Percentiles rank a stretch among this genome's conserved stretches.
phyloP scores from a whole-genome alignment of 2,329 filamentous ascomycete genomes.

The Exophiala aquamarina region DNA sequence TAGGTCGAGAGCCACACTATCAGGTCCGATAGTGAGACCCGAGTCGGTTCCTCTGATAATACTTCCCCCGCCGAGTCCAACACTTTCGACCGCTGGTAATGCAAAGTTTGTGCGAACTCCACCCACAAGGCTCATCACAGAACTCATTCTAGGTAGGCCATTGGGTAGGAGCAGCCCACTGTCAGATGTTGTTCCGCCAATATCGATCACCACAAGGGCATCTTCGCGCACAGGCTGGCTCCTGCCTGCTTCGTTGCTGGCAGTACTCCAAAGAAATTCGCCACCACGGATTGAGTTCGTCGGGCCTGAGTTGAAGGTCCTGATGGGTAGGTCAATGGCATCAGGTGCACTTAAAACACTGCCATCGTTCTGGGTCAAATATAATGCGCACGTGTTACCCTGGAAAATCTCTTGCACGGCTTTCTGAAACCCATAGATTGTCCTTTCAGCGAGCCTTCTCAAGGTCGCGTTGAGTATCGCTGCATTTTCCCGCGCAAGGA shows the following conservation, averaged over 20 bases:
- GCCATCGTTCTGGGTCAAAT: slow-evolving; percentile 55
- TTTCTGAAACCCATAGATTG: slow-evolving; percentile 15
- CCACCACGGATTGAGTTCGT: slow-evolving; percentile 57
- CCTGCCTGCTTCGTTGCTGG: neutral
- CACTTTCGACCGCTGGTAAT: slow-evolving; percentile 56
- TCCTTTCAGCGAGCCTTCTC: slow-evolving; percentile 13
- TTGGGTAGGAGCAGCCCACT: slow-evolving; percentile 61
- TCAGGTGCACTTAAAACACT: slow-evolving; percentile 48
- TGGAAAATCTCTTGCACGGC: slow-evolving; percentile 16
- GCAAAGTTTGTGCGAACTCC: slow-evolving; percentile 65
- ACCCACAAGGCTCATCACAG: slow-evolving; percentile 61
- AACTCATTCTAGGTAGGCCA: slow-evolving; percentile 63
- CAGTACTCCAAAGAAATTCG: slow-evolving; percentile 34
- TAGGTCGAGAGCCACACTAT: slow-evolving; percentile 62
- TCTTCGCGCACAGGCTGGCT: slow-evolving; percentile 3
- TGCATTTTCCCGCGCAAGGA: slow-evolving; percentile 63
- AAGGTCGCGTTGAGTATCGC: slow-evolving; percentile 62
- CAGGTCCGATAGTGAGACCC: slow-evolving; percentile 55
- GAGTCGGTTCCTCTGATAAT: slow-evolving; percentile 39
- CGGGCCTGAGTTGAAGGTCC: slow-evolving; percentile 53
- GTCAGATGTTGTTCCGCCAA: slow-evolving; percentile 67
- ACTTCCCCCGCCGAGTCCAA: slow-evolving; percentile 58
- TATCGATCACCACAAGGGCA: slow-evolving; percentile 59
- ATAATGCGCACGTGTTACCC: slow-evolving; percentile 43
- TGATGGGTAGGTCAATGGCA: slow-evolving; percentile 50